phyloP scores from a whole-genome alignment of 176 grass and related monocot species.

The Oryza glumipatula region DNA sequence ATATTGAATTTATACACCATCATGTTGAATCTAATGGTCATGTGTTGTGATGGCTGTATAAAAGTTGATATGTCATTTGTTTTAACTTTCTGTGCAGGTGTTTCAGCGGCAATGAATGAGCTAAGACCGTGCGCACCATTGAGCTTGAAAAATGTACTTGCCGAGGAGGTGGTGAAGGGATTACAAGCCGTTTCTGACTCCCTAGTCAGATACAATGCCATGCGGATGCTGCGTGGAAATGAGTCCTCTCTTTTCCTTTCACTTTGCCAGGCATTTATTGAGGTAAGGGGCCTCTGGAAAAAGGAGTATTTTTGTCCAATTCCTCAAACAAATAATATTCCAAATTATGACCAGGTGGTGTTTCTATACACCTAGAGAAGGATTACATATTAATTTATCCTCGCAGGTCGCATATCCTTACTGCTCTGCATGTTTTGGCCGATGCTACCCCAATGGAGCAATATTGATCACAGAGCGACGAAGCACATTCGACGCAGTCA shows the following conservation, averaged over 20 bases:
- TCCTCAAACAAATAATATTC: not conserved
- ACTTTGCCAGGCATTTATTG: conserved; percentile 87
- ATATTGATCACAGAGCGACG: conserved; percentile 69
- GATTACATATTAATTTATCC: conserved; percentile 1
- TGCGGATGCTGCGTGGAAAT: conserved; percentile 87
- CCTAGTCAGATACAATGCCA: conserved; percentile 93
- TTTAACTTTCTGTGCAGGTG: conserved; percentile 60
- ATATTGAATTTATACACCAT: not conserved
- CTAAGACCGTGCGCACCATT: conserved; percentile 86
- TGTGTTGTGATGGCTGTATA: conserved; percentile 26
- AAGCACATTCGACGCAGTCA: conserved; percentile 61
- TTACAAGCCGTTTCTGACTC: conserved; percentile 88
- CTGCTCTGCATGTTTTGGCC: conserved; percentile 74
- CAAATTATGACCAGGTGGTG: not conserved
- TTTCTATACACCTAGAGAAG: not conserved
- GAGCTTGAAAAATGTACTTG: conserved; percentile 78
- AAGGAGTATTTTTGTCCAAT: not conserved
- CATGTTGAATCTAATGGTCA: not conserved
- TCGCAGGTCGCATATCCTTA: conserved; percentile 79
- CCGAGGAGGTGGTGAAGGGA: conserved; percentile 87
- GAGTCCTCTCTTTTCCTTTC: conserved; percentile 89
- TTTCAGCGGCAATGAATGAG: conserved; percentile 95
- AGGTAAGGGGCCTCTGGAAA: conserved; percentile 49
- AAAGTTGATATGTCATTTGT: conserved; percentile 10
- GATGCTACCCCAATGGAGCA: conserved; percentile 90